Evolutionary conservation across 2,329 filamentous ascomycete genomes (phyloP), one percentile per base, ranked within the genome.

Genomic region (Trichoderma aggressivum): DNA sequence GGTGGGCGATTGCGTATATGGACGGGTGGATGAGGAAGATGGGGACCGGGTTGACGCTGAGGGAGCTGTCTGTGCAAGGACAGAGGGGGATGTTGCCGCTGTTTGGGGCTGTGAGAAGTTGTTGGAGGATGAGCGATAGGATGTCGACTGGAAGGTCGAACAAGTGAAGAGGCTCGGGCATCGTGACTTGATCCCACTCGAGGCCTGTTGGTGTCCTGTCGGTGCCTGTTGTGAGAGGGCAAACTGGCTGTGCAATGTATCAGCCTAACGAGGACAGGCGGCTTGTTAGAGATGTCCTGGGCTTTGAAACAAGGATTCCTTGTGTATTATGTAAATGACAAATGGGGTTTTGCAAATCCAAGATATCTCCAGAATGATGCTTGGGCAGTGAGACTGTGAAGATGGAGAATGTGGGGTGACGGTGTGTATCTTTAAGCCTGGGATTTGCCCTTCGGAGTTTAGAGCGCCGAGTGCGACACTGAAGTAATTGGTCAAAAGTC

Each of bases 101-200:
- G n/a, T 56, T 56, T 11, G 72, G 70, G 14, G 76, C 74, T 16
- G 73, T 77, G 53, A 81, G 73, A 21, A 81, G 77, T 7, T 77
- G 78, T 5, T 70, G 68, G 5, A 80, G 73, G 50, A 81, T 79
- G 59, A 80, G 74, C 50, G 75, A 74, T 55, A 81, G 71, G 16
- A 81, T 73, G 59, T 81, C 79, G 71, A 80, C 74, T 3, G 80
- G 79, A 3, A 81, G 75, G 43, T 81, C 80, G 5, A 81, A 76
- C 7, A 81, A 70, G 61, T 80, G 76, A 47, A 79, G 70, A n/a
- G 71, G 55, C 71, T 72, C 56, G 24, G 70, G 28, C 70, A 72
- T 71, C 14, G 32, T 39, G 53, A 11, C 7, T 24, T 58, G n/a
- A 12, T 64, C 34, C 39, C 18, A 7, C 16, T 11, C 24, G 7